These are phyloP conservation scores for Thelonectria rubi DNA, from an alignment of 2,329 filamentous ascomycete genomes.

Conservation along the genomic window DNA sequence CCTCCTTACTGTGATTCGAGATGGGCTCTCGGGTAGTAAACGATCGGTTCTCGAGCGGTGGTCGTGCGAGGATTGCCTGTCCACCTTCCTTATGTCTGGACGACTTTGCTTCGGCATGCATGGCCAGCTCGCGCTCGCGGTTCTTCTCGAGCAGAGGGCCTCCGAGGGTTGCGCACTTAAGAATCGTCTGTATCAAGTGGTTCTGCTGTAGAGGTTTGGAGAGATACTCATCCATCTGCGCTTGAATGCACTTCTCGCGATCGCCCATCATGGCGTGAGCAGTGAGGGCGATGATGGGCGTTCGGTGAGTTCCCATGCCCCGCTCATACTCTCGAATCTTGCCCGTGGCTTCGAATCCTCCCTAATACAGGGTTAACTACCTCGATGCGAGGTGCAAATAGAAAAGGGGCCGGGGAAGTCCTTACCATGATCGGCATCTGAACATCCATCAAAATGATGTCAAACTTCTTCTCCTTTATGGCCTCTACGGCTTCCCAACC, in stretches of 20 bases:
- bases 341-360: slow-evolving; percentile 94
- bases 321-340: slow-evolving; percentile 97
- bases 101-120: slow-evolving; percentile 59
- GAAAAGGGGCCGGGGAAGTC: slow-evolving; percentile 3
- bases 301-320: slow-evolving; percentile 79
- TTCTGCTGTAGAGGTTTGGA: slow-evolving; percentile 97
- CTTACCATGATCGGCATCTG: slow-evolving; percentile 99
- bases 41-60: slow-evolving; percentile 65
- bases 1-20: slow-evolving; percentile 63
- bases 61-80: slow-evolving; percentile 48
- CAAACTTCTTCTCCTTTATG: slow-evolving; percentile 91
- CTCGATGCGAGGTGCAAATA: neutral
- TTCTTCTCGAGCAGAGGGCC: slow-evolving; percentile 83
- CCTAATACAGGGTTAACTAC: slow-evolving; percentile 62
- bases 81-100: slow-evolving; percentile 51
- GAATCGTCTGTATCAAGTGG: slow-evolving; percentile 95
- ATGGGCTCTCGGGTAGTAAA: slow-evolving; percentile 74
- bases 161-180: slow-evolving; percentile 94
- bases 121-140: slow-evolving; percentile 66
- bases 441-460: slow-evolving; percentile 98
- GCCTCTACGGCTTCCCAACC: slow-evolving; percentile 91
- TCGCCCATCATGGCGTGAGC: slow-evolving; percentile 99
- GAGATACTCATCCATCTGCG: slow-evolving; percentile 99
- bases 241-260: slow-evolving; percentile 96
- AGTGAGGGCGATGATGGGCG: slow-evolving; percentile 95